Evolutionary conservation across 2,329 filamentous ascomycete species (phyloP).

Genomic region (Exophiala lecanii-corni): DNA sequence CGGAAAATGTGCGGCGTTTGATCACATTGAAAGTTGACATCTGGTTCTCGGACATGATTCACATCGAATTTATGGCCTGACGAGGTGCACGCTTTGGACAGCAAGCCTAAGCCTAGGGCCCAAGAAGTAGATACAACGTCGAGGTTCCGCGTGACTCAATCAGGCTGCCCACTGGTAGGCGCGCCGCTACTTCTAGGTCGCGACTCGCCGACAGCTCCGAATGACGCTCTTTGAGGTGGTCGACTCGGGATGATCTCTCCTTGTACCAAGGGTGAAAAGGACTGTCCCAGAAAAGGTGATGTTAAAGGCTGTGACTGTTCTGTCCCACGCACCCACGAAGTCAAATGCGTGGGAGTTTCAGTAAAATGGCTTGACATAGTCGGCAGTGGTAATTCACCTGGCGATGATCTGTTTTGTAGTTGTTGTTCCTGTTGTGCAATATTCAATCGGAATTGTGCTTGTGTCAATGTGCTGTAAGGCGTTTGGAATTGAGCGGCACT

Average conservation of each 20-base stretch:
- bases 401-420: slow-evolving; percentile 20
- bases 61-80: too few relatives aligned
- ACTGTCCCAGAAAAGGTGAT: slow-evolving; percentile 11
- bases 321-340: slow-evolving; percentile 6
- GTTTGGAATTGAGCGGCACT: slow-evolving; percentile 25
- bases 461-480: neutral
- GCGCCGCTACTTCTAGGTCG: slow-evolving; percentile 29
- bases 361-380: slow-evolving; percentile 13
- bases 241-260: slow-evolving; percentile 5
- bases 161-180: slow-evolving; percentile 46
- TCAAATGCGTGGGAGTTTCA: slow-evolving; percentile 6
- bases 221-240: slow-evolving; percentile 23
- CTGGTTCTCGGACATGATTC: too few relatives aligned
- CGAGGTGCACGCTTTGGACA: too few relatives aligned
- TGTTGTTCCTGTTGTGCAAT: slow-evolving; percentile 11
- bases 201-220: slow-evolving; percentile 39
- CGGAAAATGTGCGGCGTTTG: neutral
- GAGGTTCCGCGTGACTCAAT: too few relatives aligned
- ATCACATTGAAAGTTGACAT: neutral
- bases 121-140: too few relatives aligned
- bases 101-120: too few relatives aligned
- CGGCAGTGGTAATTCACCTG: slow-evolving; percentile 9
- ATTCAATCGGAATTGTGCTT: slow-evolving; percentile 10
- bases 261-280: slow-evolving; percentile 3
- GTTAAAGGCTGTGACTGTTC: slow-evolving; percentile 7